phyloP scores from a whole-genome alignment of 164 flowering plant species.

The Nymphaea thermarum region DNA sequence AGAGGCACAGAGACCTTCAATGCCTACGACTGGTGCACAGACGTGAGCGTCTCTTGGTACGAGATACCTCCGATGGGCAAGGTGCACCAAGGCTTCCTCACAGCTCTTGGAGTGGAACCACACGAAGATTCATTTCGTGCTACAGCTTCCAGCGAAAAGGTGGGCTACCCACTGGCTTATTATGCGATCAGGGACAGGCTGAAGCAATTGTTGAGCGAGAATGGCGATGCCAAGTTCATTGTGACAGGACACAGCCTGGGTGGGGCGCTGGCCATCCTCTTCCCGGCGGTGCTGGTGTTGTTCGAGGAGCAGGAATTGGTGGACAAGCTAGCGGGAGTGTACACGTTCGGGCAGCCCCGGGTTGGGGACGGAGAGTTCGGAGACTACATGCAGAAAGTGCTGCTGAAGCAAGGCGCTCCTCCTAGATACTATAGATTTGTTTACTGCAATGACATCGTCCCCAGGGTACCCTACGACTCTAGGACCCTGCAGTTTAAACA shows the following conservation, averaged over 20 bases:
- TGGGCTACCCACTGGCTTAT: constrained; percentile 19
- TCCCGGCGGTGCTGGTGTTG: constrained; percentile 23
- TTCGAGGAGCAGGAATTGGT: constrained; percentile 29
- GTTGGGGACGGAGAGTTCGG: constrained; percentile 36
- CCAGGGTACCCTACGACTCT: constrained; percentile 33
- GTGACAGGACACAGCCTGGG: constrained; percentile 51
- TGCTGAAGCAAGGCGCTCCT: constrained; percentile 15
- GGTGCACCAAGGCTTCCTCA: constrained; percentile 50
- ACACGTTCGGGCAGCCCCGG: constrained; percentile 46
- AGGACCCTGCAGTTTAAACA: constrained; percentile 26
- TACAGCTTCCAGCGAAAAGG: neutral
- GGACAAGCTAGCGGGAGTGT: constrained; percentile 30
- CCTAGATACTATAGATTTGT: constrained; percentile 32
- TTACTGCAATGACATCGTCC: constrained; percentile 28
- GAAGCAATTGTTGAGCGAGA: constrained; percentile 10
- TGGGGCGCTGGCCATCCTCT: constrained; percentile 36
- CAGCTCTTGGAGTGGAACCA: constrained; percentile 39
- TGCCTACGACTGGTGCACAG: constrained; percentile 47
- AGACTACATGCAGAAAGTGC: constrained; percentile 15
- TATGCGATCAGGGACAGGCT: constrained; percentile 31
- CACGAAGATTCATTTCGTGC: neutral
- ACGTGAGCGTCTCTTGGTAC: constrained; percentile 55
- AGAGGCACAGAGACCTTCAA: constrained; percentile 58
- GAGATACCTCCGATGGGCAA: constrained; percentile 31
- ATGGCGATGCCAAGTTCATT: constrained; percentile 19